Base-by-base conservation (phyloP, 768 basidiomycete species). In the Tulasnella sp. region DNA sequence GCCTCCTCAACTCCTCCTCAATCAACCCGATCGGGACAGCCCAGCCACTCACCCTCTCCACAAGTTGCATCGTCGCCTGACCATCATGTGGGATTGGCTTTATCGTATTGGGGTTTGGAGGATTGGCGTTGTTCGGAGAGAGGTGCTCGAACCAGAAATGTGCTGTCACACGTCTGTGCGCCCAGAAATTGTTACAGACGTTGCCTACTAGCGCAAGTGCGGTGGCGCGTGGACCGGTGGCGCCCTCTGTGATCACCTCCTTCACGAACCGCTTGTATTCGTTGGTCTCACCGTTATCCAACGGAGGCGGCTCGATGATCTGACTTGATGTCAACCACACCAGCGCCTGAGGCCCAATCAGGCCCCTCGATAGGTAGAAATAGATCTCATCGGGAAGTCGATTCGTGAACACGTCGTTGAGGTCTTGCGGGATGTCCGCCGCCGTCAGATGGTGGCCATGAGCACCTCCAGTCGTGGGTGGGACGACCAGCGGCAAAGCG, bases 311-410 rank as follows among this genome's bases (percentile, higher is more conserved):
- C 68, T 97, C 89, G 50, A 86, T 74, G 62, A 95, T 81, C 70
- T 85, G 83, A 15, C 65, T 64, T 51, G 61, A 63, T 92, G 90
- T 92, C 61, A 99, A 81, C 88, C 95, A 96, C n/a, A 93, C 86
- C 23, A 98, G 79, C 9, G 91, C 84, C 66, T 91, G 88, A 0
- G 95, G 90, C 8, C 84, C 83, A 54, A 97, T 70, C 13, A 98
- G 79, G 4, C 96, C 95, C 17, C 92, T 85, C 41, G 92, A 96
- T 64, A 98, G 80, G 70, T 97, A 96, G 72, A 85, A 97, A 74
- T 94, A 98, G 61, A 97, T 79, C 70, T 98, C 93, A 70, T 98
- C 96, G 1, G 95, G 95, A 24, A 99, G 78, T 47, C 92, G 85
- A 71, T 89, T 76, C 9, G 92, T 94, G 74, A 97, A 98, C 62